Evolutionary conservation across 257 asterid genomes (phyloP), one percentile per base, ranked within the genome.

Genomic region (Fraxinus anomala): DNA sequence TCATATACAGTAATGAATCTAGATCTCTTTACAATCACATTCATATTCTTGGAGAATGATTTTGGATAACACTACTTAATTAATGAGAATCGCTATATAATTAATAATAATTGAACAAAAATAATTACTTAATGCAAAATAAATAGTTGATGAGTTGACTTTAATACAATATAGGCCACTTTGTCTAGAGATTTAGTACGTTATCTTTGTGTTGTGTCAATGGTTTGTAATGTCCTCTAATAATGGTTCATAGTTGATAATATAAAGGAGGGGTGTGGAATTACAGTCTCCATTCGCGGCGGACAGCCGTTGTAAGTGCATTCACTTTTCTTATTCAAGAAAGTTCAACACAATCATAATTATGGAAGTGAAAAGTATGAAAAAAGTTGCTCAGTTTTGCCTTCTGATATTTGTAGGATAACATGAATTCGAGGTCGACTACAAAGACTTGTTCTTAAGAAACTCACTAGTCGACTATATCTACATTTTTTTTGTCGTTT

Each of bases 11-110:
- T 56, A 70, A 44, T 74, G 84, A 44, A 76, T 40, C 79, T 80
- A 33, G 84, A 73, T 75, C 71, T 2, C 28, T 44, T 54, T 16
- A 7, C 74, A 5, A 26, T 42, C 39, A 42, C 26, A 80, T 80
- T 61, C 42, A 76, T 23, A 23, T 34, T 28, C 54, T 66, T 66
- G 26, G 73, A 17, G 21, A 14, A 63, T 26, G 13, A 21, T 61
- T 65, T 24, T 68, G 67, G 37, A 74, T 61, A 59, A 59, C 6
- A 23, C 5, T 28, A 59, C 63, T 76, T 76, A 61, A 16, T 26
- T 9, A 34, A 66, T 63, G 69, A 6, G 3, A 59, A 4, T 47
- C 4, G 14, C 17, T 5, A 24, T 63, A 24, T 63, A 63, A 11
- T 63, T 24, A 24, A 63, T 8, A 26, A 63, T 63, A 63, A 61